Percentiles rank a stretch among this genome's conserved stretches.
Evolutionary conservation across 345 rosid species (phyloP).

Genomic region (Populus euphratica): DNA sequence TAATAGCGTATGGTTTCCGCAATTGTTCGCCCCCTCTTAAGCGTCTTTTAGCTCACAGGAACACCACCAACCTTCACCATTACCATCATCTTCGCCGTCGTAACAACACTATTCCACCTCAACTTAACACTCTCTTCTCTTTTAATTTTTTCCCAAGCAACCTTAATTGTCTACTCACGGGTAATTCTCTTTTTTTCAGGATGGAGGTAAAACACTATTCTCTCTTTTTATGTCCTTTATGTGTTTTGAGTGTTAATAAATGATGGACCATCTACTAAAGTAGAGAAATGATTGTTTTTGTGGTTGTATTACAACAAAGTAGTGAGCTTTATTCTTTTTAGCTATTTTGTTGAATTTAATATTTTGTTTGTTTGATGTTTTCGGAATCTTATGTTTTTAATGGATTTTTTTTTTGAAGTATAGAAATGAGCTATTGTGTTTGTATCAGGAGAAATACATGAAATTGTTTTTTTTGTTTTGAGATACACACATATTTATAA

Average conservation of each 20-base stretch:
- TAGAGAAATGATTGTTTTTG: background rate
- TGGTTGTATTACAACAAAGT: background rate
- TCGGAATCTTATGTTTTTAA: background rate
- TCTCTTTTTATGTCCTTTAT: background rate
- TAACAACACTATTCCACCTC: background rate
- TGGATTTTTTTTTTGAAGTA: background rate
- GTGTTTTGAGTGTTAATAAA: background rate
- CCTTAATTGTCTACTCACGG: constrained; percentile 32
- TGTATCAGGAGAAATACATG: background rate
- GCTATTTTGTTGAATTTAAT: background rate
- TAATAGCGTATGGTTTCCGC: constrained; percentile 42
- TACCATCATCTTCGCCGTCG: constrained; percentile 9
- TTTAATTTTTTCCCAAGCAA: constrained; percentile 25
- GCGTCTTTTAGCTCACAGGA: constrained; percentile 19
- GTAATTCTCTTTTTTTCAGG: constrained; percentile 36
- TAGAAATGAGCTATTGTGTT: background rate
- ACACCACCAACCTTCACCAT: background rate
- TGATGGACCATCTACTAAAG: background rate
- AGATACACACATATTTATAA: background rate
- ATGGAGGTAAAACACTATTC: constrained; percentile 61
- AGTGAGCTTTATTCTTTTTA: background rate
- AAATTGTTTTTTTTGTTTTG: background rate
- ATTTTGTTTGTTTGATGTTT: background rate
- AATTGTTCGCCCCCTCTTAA: constrained; percentile 35
- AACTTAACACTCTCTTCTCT: constrained; percentile 19